These are phyloP conservation scores for Apiotrichum brassicae DNA, from an alignment of 1,284 basidiomycete genomes.

Conservation along the genomic window DNA sequence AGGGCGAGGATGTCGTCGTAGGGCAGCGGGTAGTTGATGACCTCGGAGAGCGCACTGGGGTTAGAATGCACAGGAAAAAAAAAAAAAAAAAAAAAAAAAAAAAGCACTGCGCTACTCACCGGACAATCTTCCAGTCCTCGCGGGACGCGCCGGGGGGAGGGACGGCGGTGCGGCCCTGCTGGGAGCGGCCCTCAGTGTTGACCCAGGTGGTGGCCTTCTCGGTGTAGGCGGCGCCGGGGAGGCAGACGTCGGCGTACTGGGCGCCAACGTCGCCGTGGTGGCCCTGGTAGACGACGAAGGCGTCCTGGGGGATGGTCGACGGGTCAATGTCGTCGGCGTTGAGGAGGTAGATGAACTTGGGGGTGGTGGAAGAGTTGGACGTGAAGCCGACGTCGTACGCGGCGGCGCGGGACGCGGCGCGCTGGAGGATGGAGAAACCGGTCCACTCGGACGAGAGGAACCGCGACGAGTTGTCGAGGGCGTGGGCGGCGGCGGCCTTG, in stretches of 20 bases:
- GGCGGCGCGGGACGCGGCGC: slow-evolving; percentile 83
- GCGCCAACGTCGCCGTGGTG: slow-evolving; percentile 98
- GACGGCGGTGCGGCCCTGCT: slow-evolving; percentile 86
- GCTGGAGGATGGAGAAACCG: slow-evolving; percentile 87
- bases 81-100: slow-evolving; percentile 24
- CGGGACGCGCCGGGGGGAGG: slow-evolving; percentile 89
- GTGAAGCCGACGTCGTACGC: slow-evolving; percentile 94
- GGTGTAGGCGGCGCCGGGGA: slow-evolving; percentile 91
- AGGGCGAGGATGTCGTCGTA: slow-evolving; percentile 86
- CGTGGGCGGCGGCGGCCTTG: slow-evolving; percentile 71
- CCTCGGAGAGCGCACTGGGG: slow-evolving; percentile 73
- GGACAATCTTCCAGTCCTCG: slow-evolving; percentile 99
- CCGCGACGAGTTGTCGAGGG: slow-evolving; percentile 66
- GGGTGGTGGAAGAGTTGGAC: slow-evolving; percentile 66
- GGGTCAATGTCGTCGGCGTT: slow-evolving; percentile 94
- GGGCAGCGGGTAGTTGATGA: slow-evolving; percentile 69
- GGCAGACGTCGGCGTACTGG: slow-evolving; percentile 89
- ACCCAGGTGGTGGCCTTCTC: slow-evolving; percentile 94
- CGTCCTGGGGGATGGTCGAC: slow-evolving; percentile 81
- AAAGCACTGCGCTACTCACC: slow-evolving; percentile 48
- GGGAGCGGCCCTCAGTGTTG: slow-evolving; percentile 92
- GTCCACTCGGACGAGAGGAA: slow-evolving; percentile 90
- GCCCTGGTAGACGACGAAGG: slow-evolving; percentile 98
- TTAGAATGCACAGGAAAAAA: slow-evolving; percentile 29
- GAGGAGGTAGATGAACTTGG: slow-evolving; percentile 96